Percentiles rank a stretch among this genome's conserved stretches.
Evolutionary conservation across 164 flowering plant species (phyloP).

Genomic region (Nymphaea thermarum): DNA sequence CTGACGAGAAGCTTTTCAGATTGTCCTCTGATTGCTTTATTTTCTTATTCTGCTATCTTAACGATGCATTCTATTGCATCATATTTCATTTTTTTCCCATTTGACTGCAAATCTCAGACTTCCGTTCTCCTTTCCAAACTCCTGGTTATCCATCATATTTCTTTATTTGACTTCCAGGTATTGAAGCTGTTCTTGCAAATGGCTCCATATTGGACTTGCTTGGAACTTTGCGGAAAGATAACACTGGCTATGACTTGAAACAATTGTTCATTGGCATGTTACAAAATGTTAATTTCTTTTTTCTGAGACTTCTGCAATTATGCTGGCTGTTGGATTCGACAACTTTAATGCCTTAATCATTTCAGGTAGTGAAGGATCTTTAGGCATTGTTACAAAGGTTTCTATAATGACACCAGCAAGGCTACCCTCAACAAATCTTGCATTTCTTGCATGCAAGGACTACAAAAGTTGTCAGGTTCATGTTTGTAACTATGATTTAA

Average conservation of each 20-base stretch:
- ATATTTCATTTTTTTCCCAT: too few relatives aligned
- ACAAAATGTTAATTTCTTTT: neutral
- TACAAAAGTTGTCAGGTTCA: constrained; percentile 77
- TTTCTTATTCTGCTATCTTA: too few relatives aligned
- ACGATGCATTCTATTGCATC: too few relatives aligned
- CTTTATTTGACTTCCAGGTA: constrained; percentile 32
- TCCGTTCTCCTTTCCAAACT: too few relatives aligned
- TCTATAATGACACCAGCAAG: constrained; percentile 85
- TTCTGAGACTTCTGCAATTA: too few relatives aligned
- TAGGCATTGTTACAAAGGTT: constrained; percentile 86
- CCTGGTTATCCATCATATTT: too few relatives aligned
- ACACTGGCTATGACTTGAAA: constrained; percentile 96
- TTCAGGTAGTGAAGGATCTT: constrained; percentile 94
- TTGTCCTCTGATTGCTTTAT: too few relatives aligned
- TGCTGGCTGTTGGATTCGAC: neutral
- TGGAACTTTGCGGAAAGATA: constrained; percentile 90
- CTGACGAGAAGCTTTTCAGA: too few relatives aligned
- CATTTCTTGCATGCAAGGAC: constrained; percentile 87
- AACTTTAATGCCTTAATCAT: neutral
- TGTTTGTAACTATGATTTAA: neutral
- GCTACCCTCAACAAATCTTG: constrained; percentile 69
- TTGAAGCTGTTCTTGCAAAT: constrained; percentile 86
- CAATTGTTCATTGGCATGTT: constrained; percentile 85
- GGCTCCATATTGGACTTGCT: constrained; percentile 92
- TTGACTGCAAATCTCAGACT: too few relatives aligned